Conservation (phyloP, 2,329 filamentous ascomycete genomes). For the Penicillium sp. region DNA sequence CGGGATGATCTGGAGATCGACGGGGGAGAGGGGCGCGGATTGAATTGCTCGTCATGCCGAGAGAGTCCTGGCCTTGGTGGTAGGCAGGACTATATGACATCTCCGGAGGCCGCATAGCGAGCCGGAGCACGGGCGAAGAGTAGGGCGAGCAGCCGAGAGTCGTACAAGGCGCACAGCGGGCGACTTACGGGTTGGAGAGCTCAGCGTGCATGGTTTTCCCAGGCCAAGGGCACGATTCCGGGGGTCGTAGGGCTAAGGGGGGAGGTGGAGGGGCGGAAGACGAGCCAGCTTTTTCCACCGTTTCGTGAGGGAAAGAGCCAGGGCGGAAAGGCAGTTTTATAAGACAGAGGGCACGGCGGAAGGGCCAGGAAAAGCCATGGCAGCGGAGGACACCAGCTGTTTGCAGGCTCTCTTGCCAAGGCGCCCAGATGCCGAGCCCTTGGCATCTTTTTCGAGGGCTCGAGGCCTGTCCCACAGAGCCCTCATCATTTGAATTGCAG, state of each 20-base stretch:
- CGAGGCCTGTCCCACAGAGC: slow-evolving; percentile 11
- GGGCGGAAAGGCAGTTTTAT: slow-evolving; percentile 27
- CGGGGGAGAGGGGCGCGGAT: slow-evolving; percentile 24
- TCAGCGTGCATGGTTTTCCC: slow-evolving; percentile 27
- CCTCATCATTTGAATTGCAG: slow-evolving; percentile 8
- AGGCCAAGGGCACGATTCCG: slow-evolving; percentile 11
- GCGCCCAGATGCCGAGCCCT: slow-evolving; percentile 38
- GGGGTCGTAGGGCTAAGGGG: slow-evolving; percentile 11
- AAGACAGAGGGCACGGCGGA: slow-evolving; percentile 23
- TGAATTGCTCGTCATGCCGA: slow-evolving; percentile 28
- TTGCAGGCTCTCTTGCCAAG: slow-evolving; percentile 31
- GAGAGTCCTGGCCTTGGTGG: slow-evolving; percentile 33
- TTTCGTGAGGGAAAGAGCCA: slow-evolving; percentile 17
- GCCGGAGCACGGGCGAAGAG: slow-evolving; percentile 16
- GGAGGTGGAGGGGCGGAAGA: slow-evolving; percentile 11
- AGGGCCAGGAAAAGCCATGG: slow-evolving; percentile 28
- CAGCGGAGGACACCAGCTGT: slow-evolving; percentile 29
- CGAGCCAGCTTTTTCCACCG: slow-evolving; percentile 16
- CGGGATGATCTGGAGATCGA: slow-evolving; percentile 25
- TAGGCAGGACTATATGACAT: slow-evolving; percentile 44
- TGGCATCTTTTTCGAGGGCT: slow-evolving; percentile 27
- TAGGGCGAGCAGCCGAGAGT: slow-evolving; percentile 17
- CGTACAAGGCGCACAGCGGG: slow-evolving; percentile 27
- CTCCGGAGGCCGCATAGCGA: slow-evolving; percentile 38
- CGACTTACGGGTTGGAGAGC: slow-evolving; percentile 21